Evolutionary conservation across 192 early-diverging fungal genomes (phyloP).

Genomic region (Rhizophagus prolifer): DNA sequence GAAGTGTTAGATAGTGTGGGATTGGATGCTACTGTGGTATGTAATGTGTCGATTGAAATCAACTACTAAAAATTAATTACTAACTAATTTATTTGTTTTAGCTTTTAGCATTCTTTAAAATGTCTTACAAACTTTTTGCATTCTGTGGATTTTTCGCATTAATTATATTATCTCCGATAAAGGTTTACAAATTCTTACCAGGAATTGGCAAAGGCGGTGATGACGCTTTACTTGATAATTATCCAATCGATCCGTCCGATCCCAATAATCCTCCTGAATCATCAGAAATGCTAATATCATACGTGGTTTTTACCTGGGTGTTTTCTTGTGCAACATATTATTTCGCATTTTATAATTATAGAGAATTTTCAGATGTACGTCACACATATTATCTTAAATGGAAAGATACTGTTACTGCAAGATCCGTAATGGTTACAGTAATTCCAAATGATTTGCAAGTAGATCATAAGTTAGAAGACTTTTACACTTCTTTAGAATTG

Average conservation of each 20-base stretch:
- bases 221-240: not conserved
- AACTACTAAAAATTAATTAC: not conserved
- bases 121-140: conserved; percentile 49
- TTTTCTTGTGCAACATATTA: conserved; percentile 52
- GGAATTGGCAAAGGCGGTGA: not conserved
- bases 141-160: conserved; percentile 49
- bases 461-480: conserved; percentile 58
- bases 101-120: conserved; percentile 56
- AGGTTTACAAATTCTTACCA: conserved; percentile 20
- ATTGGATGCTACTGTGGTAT: conserved; percentile 58
- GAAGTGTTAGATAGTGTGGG: conserved; percentile 53
- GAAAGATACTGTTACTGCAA: conserved; percentile 45
- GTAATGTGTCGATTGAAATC: not conserved
- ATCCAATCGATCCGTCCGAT: not conserved
- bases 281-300: conserved; percentile 7
- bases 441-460: conserved; percentile 61
- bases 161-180: conserved; percentile 49
- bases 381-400: conserved; percentile 44
- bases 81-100: conserved; percentile 15
- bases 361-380: conserved; percentile 48
- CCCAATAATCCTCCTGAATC: not conserved
- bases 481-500: conserved; percentile 58
- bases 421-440: conserved; percentile 70
- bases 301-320: conserved; percentile 50
- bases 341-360: conserved; percentile 52